Evolutionary conservation across 495 filamentous ascomycete genomes (phyloP).

Genomic region (Aspergillus incahuasiensis): DNA sequence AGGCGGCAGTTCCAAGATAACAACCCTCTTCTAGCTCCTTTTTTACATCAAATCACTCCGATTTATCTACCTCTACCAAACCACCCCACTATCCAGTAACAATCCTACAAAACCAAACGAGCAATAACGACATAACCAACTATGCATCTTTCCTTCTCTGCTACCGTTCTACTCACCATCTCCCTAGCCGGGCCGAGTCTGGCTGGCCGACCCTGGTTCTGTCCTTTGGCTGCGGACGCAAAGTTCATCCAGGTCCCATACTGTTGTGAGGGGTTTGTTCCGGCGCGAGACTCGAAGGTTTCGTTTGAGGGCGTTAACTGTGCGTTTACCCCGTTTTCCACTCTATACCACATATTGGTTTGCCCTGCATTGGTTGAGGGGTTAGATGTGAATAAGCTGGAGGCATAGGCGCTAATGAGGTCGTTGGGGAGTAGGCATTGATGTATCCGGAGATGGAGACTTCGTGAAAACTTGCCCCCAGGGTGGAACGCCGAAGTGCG

Average conservation of each 20-base stretch:
- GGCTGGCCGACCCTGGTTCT: conserved; percentile 28
- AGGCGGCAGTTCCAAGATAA: not conserved
- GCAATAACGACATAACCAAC: not conserved
- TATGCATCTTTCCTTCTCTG: conserved; percentile 25
- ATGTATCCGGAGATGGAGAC: conserved; percentile 1
- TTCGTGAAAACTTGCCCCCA: conserved; percentile 9
- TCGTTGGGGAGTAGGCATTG: conserved; percentile 3
- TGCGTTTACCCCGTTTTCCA: conserved; percentile 11
- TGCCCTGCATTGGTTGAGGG: not conserved
- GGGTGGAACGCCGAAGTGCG: conserved; percentile 14
- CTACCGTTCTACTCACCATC: conserved; percentile 20
- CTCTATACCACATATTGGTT: not conserved
- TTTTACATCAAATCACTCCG: not conserved
- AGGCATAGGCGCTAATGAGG: not conserved
- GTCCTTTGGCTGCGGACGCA: conserved; percentile 30
- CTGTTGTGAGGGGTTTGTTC: conserved; percentile 32
- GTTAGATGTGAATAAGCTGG: too few species aligned
- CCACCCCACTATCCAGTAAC: not conserved
- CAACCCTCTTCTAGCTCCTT: not conserved
- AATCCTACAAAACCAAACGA: not conserved
- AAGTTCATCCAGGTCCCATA: conserved; percentile 34
- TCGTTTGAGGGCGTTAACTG: conserved; percentile 28
- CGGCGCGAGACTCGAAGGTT: conserved; percentile 17
- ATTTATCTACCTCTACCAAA: not conserved
- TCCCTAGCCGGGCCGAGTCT: conserved; percentile 18